These are phyloP conservation scores for Trichoderma lentiforme DNA, from an alignment of 2,329 filamentous ascomycete genomes.

Conservation along the genomic window DNA sequence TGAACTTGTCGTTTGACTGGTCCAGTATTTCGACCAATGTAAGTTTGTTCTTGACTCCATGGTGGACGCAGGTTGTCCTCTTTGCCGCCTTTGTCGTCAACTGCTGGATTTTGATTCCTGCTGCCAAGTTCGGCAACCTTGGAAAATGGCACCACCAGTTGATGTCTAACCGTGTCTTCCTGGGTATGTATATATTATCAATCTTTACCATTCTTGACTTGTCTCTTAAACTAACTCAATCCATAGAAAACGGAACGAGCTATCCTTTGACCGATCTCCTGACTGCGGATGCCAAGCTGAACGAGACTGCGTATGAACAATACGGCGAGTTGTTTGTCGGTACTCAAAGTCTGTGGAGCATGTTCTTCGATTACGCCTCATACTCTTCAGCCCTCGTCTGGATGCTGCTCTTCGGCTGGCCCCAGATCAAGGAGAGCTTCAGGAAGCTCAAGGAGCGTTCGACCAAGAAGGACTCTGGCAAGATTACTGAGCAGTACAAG, in stretches of 20 bases:
- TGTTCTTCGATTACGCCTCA: constrained; percentile 60
- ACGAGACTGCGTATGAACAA: constrained; percentile 45
- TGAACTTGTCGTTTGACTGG: constrained; percentile 60
- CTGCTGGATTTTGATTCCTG: constrained; percentile 57
- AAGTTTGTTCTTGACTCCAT: constrained; percentile 54
- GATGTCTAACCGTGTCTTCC: constrained; percentile 57
- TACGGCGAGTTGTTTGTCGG: constrained; percentile 57
- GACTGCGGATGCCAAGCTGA: constrained; percentile 39
- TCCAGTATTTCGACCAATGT: constrained; percentile 54
- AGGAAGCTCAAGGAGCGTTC: constrained; percentile 41
- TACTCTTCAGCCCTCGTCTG: constrained; percentile 57
- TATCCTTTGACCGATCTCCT: constrained; percentile 36
- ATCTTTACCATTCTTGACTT: neutral
- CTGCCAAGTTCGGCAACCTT: constrained; percentile 56
- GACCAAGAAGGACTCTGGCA: constrained; percentile 26
- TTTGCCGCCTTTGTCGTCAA: constrained; percentile 54
- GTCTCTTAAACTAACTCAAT: neutral
- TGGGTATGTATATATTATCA: constrained; percentile 25
- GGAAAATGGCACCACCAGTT: constrained; percentile 50
- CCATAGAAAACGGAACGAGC: constrained; percentile 30
- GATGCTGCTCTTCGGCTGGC: constrained; percentile 54
- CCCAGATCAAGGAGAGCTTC: constrained; percentile 44
- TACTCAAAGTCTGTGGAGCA: constrained; percentile 54
- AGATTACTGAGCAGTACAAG: constrained; percentile 53
- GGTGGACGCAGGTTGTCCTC: constrained; percentile 56